Base-by-base conservation (phyloP, 495 filamentous ascomycete species). In the Trichoderma erinaceum region DNA sequence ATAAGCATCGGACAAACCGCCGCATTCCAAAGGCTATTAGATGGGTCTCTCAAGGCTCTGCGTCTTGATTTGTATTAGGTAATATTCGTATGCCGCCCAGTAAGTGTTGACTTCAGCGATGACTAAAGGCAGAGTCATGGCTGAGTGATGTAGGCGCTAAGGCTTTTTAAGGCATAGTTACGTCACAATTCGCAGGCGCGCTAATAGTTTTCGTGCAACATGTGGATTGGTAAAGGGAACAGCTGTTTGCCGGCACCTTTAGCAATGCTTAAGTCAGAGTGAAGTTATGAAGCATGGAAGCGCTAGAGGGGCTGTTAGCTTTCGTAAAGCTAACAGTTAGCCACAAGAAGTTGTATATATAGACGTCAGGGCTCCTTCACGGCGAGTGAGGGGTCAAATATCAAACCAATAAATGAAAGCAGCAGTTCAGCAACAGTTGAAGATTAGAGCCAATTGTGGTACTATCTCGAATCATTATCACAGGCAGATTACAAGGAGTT, bases 181-280 rank as follows among this genome's bases (percentile, higher is more conserved):
- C 65, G 65, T 67, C 65, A 67, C 65, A 29, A 58, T 67, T 67
- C 41, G 43, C 5, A 67, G 56, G 56, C 56, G 27, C 56, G 56
- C 56, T 32, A 61, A 7, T 61, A 61, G 25, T 61, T 32, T 15
- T 13, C 10, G 11, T 8, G 13, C 3, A 32, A 13, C 29, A 23
- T 29, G 56, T 61, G 56, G 56, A 61, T 61, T 61, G 29, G 27
- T 61, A 61, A 61, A 6, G 25, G 52, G 18, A 52, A 10, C 10
- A 48, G 15, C 50, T 21, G 11, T 23, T 61, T 32, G 27, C 56
- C 27, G 56, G 29, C 5, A 7, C 12, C 12, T 32, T 61, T 61
- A 61, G 56, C 56, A 61, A 61, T 67, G 38, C 66, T 68, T 46
- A 70, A 23, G 21, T 38, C 29, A 56, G 21, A n/a, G 56, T 46